Evolutionary conservation across 768 basidiomycete species (phyloP), one percentile per base, ranked within the genome.

Genomic region (Pisolithus sp.): DNA sequence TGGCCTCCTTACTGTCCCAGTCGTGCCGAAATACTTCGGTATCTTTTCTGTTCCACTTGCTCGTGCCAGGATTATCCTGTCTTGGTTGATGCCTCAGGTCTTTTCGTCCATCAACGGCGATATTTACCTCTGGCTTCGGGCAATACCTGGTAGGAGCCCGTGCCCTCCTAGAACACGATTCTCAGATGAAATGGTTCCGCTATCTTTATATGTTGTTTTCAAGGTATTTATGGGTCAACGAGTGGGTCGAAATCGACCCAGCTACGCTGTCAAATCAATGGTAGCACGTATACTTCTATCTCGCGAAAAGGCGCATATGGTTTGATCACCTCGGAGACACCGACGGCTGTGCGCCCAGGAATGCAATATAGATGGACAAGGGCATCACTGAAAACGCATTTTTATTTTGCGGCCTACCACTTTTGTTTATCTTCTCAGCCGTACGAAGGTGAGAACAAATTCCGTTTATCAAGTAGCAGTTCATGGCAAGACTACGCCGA

Each of bases 211-310:
- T 94, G 37, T 56, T 69, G 20, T 89, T 85, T 62, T 93, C 89
- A 17, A 76, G 86, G 51, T 92, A 93, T 62, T 87, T 95, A 89
- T 95, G 93, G 93, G 80, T 89, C 24, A 93, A 93, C 56, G 85
- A 89, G 56, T 90, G 89, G 80, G 72, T 75, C 2, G 78, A 83
- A 63, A 60, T 88, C 23, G 12, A 34, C 28, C 26, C 58, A 9
- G 23, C 44, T 45, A 17, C 43, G 28, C 20, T 42, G 20, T 42
- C 23, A 13, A 42, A 15, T 30, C 48, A 28, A 40, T 48, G 12
- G 34, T 34, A 34, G 34, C 12, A 13, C 15, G 12, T 13, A 34
- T 34, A 34, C 13, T 13, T 12, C 34, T 12, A 12, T 5, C 5
- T 34, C 34, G 12, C 34, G 12, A 34, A 10, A 15, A 12, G 15